Evolutionary conservation across 352 stramenopile species (phyloP).

Genomic region (Globisporangium paddicum): DNA sequence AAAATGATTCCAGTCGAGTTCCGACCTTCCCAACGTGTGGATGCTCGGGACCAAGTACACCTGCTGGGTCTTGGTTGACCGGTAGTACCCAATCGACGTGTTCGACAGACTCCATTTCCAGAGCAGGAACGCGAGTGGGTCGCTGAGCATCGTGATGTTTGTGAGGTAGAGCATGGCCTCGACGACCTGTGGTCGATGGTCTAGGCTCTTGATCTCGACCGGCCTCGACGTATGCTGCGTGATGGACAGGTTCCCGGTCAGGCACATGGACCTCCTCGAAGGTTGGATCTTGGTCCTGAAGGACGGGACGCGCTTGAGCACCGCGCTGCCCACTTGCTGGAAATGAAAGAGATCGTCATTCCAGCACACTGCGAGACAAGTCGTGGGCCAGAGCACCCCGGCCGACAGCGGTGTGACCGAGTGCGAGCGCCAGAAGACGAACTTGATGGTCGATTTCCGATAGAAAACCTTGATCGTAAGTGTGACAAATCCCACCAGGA

Average conservation of each 20-base stretch:
- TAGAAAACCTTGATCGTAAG: not conserved
- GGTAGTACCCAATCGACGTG: slow-evolving; percentile 4
- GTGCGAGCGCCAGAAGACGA: slow-evolving; percentile 9
- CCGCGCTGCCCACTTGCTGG: not conserved
- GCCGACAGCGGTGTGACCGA: slow-evolving; percentile 1
- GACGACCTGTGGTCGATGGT: not conserved
- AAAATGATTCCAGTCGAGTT: slow-evolving; percentile 6
- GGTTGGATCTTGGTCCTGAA: not conserved
- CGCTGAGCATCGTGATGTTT: slow-evolving; percentile 13
- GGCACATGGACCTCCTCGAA: not conserved
- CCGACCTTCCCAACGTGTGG: not conserved
- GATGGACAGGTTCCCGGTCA: not conserved
- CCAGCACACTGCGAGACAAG: slow-evolving; percentile 6
- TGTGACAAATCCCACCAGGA: not conserved
- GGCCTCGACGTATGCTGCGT: not conserved
- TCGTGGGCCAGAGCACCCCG: slow-evolving; percentile 9
- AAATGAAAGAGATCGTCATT: slow-evolving; percentile 5
- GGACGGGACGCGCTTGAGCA: not conserved
- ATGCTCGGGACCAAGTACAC: slow-evolving; percentile 6
- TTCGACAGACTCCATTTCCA: not conserved
- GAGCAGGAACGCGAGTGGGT: not conserved
- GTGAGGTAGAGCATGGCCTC: slow-evolving; percentile 7
- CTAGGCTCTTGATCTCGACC: not conserved
- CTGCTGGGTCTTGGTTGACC: not conserved
- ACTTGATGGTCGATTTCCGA: not conserved